Evolutionary conservation across 164 flowering plant genomes (phyloP), one percentile per base, ranked within the genome.

Genomic region (Nelumbo lutea): DNA sequence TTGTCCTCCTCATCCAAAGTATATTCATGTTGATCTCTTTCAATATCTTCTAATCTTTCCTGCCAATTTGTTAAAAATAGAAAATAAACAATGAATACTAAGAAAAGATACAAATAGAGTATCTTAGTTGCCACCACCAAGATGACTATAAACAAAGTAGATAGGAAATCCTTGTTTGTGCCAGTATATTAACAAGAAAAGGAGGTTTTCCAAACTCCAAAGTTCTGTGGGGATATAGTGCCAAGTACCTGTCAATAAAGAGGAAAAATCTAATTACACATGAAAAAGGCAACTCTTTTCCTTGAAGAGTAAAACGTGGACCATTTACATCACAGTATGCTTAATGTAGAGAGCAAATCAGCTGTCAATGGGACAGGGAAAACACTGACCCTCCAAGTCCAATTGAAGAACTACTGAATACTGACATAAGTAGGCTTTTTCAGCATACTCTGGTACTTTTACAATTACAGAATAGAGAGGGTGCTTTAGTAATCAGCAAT

Each of bases 1-100:
- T 77, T 80, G 57, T 95, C 93, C 73, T 90, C 96, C 9, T 92
- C 96, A 75, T 95, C 99, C 61, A 92, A 82, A 53, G 96, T 92
- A 76, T 95, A 95, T 68, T 95, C 99, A 42, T 87, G 75, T 70
- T 90, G 93, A 83, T 95, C 98, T 80, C 62, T 86, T 71, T 92
- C 90, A 74, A 95, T 95, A 71, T 72, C 76, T 72, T 89, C 90
- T 40, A 95, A 69, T 71, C 96, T 84, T 83, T 95, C 99, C 97
- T 95, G 82, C 46, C 69, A 72, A 78, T 50, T 67, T 52, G n/a
- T 27, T 27, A 61, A 3, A 58, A 11, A 39, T 47, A 46, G 6
- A 66, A 60, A 39, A 44, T 38, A 59, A 2, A 27, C 27, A 27
- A 56, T 55, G 42, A 66, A 42, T 4, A 46, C 9, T 8, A 38